Base-by-base conservation (phyloP, 139 green algal genomes). In the Coccomyxa sp. region DNA sequence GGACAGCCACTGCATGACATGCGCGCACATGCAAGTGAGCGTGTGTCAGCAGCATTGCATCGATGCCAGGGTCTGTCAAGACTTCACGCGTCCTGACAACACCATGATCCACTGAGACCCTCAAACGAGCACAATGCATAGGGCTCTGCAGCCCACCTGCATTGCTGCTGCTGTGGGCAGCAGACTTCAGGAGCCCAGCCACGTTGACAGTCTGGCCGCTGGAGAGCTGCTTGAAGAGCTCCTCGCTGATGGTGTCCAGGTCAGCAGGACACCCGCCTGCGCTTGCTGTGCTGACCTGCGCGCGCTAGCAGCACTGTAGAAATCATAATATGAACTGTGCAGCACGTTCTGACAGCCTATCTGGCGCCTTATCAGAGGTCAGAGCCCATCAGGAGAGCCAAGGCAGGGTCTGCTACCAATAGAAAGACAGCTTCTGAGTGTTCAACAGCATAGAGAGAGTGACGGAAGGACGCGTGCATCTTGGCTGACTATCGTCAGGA, bases 181-280 rank as follows among this genome's bases (percentile, higher is more conserved):
- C n/a, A n/a, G 79, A 82, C 24, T 7, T 8, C 31, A 76, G 22
- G 22, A 76, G 38, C 18, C 7, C 22, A 8, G 38, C 71, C 18
- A 76, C 38, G 38, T 76, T 35, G 27, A 70, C 44, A 12, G 41
- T 36, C 74, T 78, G 27, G 27, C 84, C 82, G 18, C 74, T 72
- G 41, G 79, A 37, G 34, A 97, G 86, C 86, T 97, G 89, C 33
- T 78, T 77, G 84, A 94, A 93, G 34, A 95, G 82, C 41, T 90
- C 84, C n/a, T 90, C 81, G 0, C 89, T 89, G 8, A 94, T 78
- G 41, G 76, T 81, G 78, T 90, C 88, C 44, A 94, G 83, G 78
- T 94, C 90, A 16, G 84, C 79, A 9, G 10, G 16, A 7, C 22
- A 36, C 12, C 80, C 83, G 35, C 79, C 75, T 31, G 82, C 83